These are phyloP conservation scores for Phytophthora constricta DNA, from an alignment of 352 stramenopile genomes.

Conservation along the genomic window DNA sequence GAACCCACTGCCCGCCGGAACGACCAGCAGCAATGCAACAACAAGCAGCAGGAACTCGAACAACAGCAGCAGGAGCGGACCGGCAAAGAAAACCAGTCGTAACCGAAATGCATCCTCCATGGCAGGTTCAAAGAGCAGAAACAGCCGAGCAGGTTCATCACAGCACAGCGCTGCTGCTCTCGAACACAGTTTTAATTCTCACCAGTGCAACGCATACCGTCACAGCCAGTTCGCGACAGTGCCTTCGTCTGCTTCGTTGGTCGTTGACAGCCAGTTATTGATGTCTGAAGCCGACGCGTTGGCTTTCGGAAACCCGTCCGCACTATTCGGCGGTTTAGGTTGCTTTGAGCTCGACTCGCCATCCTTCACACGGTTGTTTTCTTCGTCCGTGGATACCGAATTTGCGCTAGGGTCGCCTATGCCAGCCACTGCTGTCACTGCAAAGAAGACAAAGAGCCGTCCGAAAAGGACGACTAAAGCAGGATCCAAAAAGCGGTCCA, in stretches of 20 bases:
- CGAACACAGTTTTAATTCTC: conserved; percentile 46
- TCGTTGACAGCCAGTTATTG: conserved; percentile 38
- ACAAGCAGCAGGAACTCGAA: conserved; percentile 21
- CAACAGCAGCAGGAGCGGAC: conserved; percentile 29
- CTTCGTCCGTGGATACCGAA: conserved; percentile 32
- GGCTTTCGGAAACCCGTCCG: conserved; percentile 37
- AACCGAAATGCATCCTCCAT: conserved; percentile 26
- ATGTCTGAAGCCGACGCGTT: conserved; percentile 34
- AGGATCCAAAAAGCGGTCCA: conserved; percentile 63
- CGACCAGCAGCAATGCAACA: conserved; percentile 1
- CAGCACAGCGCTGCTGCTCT: conserved; percentile 29
- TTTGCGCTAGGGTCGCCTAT: conserved; percentile 26
- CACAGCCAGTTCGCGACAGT: conserved; percentile 42
- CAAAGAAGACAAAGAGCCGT: conserved; percentile 51
- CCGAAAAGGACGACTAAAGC: conserved; percentile 30
- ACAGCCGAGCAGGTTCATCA: conserved; percentile 16
- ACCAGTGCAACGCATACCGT: conserved; percentile 37
- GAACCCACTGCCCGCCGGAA: conserved; percentile 23
- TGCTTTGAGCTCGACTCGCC: conserved; percentile 80
- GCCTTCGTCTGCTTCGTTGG: conserved; percentile 34
- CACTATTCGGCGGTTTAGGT: conserved; percentile 62
- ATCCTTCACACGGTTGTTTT: conserved; percentile 61
- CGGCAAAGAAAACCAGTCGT: conserved; percentile 34
- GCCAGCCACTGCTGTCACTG: conserved; percentile 8
- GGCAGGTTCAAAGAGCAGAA: conserved; percentile 18